Evolutionary conservation across 805 yeast species (phyloP), one percentile per base, ranked within the genome.

Genomic region (Candida schatavii): DNA sequence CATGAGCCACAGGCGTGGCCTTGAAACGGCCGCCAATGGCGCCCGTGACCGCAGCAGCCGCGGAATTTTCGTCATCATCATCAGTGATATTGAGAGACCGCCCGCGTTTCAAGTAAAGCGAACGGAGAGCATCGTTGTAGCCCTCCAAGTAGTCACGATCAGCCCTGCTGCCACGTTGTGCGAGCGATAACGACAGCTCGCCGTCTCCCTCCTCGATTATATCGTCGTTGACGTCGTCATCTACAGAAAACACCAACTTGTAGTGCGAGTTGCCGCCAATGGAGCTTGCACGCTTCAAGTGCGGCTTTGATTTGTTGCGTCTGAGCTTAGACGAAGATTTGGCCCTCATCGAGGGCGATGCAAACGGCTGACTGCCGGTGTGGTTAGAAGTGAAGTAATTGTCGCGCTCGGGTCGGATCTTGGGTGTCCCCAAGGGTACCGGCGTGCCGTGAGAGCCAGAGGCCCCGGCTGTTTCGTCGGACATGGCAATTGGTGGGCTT

Each of bases 191-290:
- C 18, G 35, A 5, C 15, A 26, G 45, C 3, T 78, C 77, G 19
- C 74, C 77, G 40, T 74, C 60, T 48, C 78, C 85, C 14, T 75
- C 78, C 45, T 79, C 84, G 14, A 81, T 72, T 47, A 52, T 49
- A 15, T 55, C 57, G 33, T 87, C 96, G 47, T 78, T 77, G 33
- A 85, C 78, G 52, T 84, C 88, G 59, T 88, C 96, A 56, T 88
- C 96, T 0, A 87, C 95, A 27, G 89, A 81, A 57, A 82, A 88
- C 0, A 85, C 68, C 35, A 66, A 52, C 46, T 70, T 70, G 44
- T 45, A 44, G 22, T 46, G 46, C 20, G 40, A 20, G 21, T 11
- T 17, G 6, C 35, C 35, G 19, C 21, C 37, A 15, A 15, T 34
- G 21, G 62, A 50, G 11, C 50, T 39, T 29, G 51, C 37, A 19